phyloP scores from a whole-genome alignment of 805 yeast species.

The Pichia thaimueangensis region DNA sequence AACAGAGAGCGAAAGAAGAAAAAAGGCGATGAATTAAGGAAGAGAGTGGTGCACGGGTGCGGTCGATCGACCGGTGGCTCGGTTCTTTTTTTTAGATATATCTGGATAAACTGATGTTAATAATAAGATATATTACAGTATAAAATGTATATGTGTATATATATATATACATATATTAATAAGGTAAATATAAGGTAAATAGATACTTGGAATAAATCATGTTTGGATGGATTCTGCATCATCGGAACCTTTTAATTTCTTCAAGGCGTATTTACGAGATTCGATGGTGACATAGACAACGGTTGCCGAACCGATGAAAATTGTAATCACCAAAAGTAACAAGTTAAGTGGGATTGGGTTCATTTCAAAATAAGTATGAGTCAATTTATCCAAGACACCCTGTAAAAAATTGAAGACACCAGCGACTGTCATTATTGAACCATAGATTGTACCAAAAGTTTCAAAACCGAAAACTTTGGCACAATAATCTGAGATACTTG shows the following conservation, averaged over 20 bases:
- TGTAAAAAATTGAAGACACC: conserved; percentile 47
- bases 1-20: too few relatives aligned
- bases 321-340: conserved; percentile 34
- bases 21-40: neutral
- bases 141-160: too few relatives aligned
- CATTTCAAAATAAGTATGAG: conserved; percentile 48
- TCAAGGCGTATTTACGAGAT: conserved; percentile 17
- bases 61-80: too few relatives aligned
- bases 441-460: conserved; percentile 54
- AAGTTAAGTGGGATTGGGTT: conserved; percentile 48
- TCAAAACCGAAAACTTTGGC: conserved; percentile 61
- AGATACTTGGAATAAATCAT: too few relatives aligned
- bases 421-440: conserved; percentile 47
- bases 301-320: conserved; percentile 37
- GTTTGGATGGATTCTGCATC: neutral
- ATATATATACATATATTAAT: too few relatives aligned
- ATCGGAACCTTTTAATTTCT: neutral
- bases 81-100: too few relatives aligned
- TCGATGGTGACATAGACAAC: conserved; percentile 35
- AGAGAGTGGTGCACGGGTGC: neutral
- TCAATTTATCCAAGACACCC: conserved; percentile 38
- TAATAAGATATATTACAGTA: too few relatives aligned
- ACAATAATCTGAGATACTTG: conserved; percentile 51
- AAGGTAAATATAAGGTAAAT: too few relatives aligned
- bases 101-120: too few relatives aligned